Percentiles rank a stretch among this genome's conserved stretches.
Conservation (phyloP, 306 rosid genomes). For the Malus fusca region DNA sequence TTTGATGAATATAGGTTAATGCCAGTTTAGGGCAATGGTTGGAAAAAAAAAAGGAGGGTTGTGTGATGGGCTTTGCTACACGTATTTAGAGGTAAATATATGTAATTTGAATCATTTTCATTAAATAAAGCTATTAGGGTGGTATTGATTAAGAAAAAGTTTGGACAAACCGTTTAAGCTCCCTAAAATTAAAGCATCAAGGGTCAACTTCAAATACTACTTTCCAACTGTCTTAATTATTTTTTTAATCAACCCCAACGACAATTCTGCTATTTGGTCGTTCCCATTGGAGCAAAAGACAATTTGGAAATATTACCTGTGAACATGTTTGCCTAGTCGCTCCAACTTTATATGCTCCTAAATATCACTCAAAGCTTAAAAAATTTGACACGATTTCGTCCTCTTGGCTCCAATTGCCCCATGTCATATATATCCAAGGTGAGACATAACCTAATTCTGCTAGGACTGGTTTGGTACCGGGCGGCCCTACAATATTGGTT, state of each 20-base stretch:
- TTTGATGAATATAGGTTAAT: no score
- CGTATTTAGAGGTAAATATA: no score
- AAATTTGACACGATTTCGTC: constrained; percentile 12
- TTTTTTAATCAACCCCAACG: constrained; percentile 26
- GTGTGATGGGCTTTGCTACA: no score
- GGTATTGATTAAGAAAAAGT: no score
- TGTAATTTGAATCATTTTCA: no score
- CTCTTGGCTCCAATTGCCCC: constrained; percentile 19
- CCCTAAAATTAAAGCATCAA: background rate
- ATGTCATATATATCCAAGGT: constrained; percentile 35
- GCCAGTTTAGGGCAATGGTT: no score
- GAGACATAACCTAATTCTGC: constrained; percentile 36
- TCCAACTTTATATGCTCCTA: background rate
- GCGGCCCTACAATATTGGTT: constrained; percentile 50
- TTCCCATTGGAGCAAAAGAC: constrained; percentile 33
- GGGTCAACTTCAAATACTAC: constrained; percentile 10
- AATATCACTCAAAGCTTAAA: background rate
- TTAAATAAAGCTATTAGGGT: no score
- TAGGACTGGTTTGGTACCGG: constrained; percentile 46
- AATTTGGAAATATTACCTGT: constrained; percentile 27
- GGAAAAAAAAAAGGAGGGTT: no score
- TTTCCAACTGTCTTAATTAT: constrained; percentile 35
- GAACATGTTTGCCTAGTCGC: constrained; percentile 47
- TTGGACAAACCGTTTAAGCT: no score
- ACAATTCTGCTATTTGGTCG: constrained; percentile 27